Evolutionary conservation across 2,329 filamentous ascomycete species (phyloP).

Genomic region (Epichloe scottii): DNA sequence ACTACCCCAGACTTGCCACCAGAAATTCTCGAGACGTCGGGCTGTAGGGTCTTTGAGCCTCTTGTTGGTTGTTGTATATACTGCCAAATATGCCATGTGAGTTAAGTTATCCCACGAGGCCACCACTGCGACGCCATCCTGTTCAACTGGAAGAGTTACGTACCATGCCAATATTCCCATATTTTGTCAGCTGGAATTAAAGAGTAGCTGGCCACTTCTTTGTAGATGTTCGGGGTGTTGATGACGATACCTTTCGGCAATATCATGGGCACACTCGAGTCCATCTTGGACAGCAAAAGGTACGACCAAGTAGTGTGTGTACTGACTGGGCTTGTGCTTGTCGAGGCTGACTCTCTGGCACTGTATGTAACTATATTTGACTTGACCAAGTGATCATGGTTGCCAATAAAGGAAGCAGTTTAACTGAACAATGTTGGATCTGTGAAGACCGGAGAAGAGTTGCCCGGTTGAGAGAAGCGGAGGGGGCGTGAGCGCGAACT

Average conservation of each 20-base stretch:
- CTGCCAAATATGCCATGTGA: slow-evolving; percentile 20
- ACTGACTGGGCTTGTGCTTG: not conserved
- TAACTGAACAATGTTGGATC: not conserved
- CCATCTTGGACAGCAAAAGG: slow-evolving; percentile 15
- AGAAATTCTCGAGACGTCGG: slow-evolving; percentile 50
- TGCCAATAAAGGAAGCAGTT: not conserved
- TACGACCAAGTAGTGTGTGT: not conserved
- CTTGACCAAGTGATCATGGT: slow-evolving; percentile 2
- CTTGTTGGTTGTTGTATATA: slow-evolving; percentile 48
- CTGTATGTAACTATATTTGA: slow-evolving; percentile 1
- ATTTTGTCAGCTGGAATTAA: slow-evolving; percentile 40
- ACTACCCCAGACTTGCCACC: slow-evolving; percentile 55
- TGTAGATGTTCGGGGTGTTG: slow-evolving; percentile 39
- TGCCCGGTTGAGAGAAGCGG: not conserved
- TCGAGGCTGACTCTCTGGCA: not conserved
- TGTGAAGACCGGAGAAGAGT: not conserved
- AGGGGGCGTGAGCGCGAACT: not conserved
- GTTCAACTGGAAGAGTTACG: slow-evolving; percentile 1
- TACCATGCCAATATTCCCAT: slow-evolving; percentile 46
- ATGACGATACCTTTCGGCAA: slow-evolving; percentile 45
- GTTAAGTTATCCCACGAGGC: not conserved
- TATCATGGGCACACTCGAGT: slow-evolving; percentile 28
- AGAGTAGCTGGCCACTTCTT: slow-evolving; percentile 39
- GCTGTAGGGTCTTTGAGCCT: slow-evolving; percentile 49
- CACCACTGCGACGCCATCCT: not conserved